Percentiles rank a stretch among this genome's conserved stretches.
These are phyloP conservation scores for Penicillium sp. DNA, from an alignment of 2,329 filamentous ascomycete genomes.

Conservation along the genomic window DNA sequence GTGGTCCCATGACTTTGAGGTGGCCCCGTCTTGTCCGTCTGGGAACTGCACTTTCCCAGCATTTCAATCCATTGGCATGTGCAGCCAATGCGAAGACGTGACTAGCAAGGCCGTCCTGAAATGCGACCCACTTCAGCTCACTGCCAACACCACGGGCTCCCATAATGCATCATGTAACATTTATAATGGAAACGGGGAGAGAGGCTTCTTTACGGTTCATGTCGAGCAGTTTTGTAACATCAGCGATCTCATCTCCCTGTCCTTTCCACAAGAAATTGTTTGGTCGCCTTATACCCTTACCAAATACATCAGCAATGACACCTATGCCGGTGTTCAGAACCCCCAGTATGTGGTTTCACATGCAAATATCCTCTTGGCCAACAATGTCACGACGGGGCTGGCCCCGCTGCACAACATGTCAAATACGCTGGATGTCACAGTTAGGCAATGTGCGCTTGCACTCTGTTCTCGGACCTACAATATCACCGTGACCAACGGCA, in stretches of 20 bases:
- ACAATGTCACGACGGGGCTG: too few relatives aligned
- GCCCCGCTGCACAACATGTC: not conserved
- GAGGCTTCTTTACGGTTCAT: too few relatives aligned
- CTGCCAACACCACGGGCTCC: not conserved
- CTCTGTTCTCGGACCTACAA: not conserved
- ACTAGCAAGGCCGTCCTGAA: not conserved
- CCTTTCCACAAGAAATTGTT: too few relatives aligned
- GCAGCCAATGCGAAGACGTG: not conserved
- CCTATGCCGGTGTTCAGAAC: too few relatives aligned
- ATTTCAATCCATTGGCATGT: not conserved
- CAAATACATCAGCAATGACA: too few relatives aligned
- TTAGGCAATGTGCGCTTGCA: not conserved
- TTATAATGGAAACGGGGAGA: too few relatives aligned
- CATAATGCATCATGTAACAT: not conserved
- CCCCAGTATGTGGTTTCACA: too few relatives aligned
- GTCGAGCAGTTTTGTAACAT: too few relatives aligned
- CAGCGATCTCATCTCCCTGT: too few relatives aligned
- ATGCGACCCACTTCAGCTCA: too few relatives aligned
- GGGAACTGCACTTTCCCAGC: not conserved
- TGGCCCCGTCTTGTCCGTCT: not conserved
- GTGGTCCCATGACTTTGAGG: not conserved
- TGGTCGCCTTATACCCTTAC: too few relatives aligned
- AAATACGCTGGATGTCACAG: not conserved
- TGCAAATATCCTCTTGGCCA: too few relatives aligned
- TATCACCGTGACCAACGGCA: not conserved